phyloP scores from a whole-genome alignment of 2,329 filamentous ascomycete species.

The Botrytis deweyae region DNA sequence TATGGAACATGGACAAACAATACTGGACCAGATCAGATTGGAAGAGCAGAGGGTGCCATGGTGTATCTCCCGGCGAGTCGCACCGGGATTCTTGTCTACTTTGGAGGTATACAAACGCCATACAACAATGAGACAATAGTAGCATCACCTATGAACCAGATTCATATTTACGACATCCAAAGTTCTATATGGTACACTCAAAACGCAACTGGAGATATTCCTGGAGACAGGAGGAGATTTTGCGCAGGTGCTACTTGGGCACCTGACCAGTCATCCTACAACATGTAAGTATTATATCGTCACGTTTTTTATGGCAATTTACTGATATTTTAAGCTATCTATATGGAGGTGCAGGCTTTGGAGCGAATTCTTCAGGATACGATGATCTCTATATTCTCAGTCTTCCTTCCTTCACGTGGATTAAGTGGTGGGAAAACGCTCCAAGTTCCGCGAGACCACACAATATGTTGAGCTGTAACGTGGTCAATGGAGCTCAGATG shows the following conservation, averaged over 20 bases:
- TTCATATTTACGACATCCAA: slow-evolving; percentile 60
- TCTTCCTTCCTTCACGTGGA: slow-evolving; percentile 63
- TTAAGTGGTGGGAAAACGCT: slow-evolving; percentile 48
- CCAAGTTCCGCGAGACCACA: slow-evolving; percentile 45
- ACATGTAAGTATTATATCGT: slow-evolving; percentile 50
- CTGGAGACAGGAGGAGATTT: slow-evolving; percentile 55
- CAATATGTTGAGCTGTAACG: slow-evolving; percentile 54
- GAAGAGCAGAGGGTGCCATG: slow-evolving; percentile 60
- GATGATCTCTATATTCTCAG: slow-evolving; percentile 63
- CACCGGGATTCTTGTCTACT: slow-evolving; percentile 58
- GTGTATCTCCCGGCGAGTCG: slow-evolving; percentile 60
- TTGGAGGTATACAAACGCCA: slow-evolving; percentile 56
- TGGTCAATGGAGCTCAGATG: slow-evolving; percentile 58
- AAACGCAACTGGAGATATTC: slow-evolving; percentile 53
- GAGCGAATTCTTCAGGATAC: slow-evolving; percentile 49
- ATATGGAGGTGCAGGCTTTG: slow-evolving; percentile 57
- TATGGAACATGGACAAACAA: slow-evolving; percentile 51
- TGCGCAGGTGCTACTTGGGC: slow-evolving; percentile 62
- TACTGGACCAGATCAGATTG: slow-evolving; percentile 52
- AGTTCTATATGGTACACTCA: slow-evolving; percentile 61
- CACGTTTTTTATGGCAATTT: neutral
- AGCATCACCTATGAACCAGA: slow-evolving; percentile 49
- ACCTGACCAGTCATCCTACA: slow-evolving; percentile 59
- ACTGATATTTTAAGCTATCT: slow-evolving; percentile 49
- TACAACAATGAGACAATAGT: slow-evolving; percentile 46